phyloP scores from a whole-genome alignment of 2,329 filamentous ascomycete genomes.

The Orbilia brochopaga region DNA sequence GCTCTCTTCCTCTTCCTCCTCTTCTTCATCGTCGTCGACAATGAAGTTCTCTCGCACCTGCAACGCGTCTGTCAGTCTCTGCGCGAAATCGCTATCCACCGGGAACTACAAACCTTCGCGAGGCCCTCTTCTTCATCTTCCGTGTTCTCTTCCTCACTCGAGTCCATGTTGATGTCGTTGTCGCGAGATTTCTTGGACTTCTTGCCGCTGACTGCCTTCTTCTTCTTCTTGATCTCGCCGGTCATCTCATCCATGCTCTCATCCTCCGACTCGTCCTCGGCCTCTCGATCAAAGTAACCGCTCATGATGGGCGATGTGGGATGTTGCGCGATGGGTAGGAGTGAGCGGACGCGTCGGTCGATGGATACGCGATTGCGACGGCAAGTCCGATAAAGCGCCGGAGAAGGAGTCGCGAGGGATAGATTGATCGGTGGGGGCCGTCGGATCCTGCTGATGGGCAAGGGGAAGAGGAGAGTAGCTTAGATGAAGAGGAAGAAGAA shows the following conservation, averaged over 20 bases:
- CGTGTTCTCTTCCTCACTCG: conserved; percentile 89
- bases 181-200: conserved; percentile 56
- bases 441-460: background rate
- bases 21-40: conserved; percentile 86
- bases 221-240: conserved; percentile 64
- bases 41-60: conserved; percentile 95
- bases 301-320: conserved; percentile 63
- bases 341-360: background rate
- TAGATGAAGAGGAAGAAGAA: conserved; percentile 20
- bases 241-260: conserved; percentile 82
- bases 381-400: conserved; percentile 1
- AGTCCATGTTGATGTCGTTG: conserved; percentile 70
- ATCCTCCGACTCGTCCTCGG: conserved; percentile 80
- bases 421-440: conserved; percentile 4
- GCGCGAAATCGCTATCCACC: background rate
- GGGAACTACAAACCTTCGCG: conserved; percentile 66
- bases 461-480: conserved; percentile 20
- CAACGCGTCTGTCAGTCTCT: conserved; percentile 29
- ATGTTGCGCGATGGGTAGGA: background rate
- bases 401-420: background rate
- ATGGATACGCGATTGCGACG: conserved; percentile 30
- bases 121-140: conserved; percentile 89
- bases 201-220: conserved; percentile 58
- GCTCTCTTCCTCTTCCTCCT: conserved; percentile 70
- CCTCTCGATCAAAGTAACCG: conserved; percentile 82